Conservation (phyloP, 2,329 filamentous ascomycete species). For the Trichophaea hybrida region DNA sequence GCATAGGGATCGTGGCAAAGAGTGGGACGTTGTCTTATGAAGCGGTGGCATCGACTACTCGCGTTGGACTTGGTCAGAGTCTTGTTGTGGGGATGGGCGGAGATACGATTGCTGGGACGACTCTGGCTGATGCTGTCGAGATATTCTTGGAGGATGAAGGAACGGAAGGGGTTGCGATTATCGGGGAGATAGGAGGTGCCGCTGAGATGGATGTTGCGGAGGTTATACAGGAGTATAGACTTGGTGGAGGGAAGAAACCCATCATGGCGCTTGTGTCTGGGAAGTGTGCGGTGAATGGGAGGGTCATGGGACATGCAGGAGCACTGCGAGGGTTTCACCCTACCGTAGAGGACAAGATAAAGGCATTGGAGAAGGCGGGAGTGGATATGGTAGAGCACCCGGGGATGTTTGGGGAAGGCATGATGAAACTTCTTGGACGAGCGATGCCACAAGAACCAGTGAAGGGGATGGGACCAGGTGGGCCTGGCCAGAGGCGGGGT, state of each 20-base stretch:
- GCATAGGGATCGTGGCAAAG: constrained; percentile 63
- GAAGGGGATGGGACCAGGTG: not conserved
- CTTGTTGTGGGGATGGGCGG: constrained; percentile 66
- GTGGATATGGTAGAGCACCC: constrained; percentile 61
- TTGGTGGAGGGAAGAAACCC: constrained; percentile 37
- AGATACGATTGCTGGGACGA: constrained; percentile 59
- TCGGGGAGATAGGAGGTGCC: constrained; percentile 58
- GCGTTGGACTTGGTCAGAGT: constrained; percentile 62
- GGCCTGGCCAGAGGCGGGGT: not conserved
- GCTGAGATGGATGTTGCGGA: constrained; percentile 58
- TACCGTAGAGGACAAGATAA: constrained; percentile 49
- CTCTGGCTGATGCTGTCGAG: constrained; percentile 54
- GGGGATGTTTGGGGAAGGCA: constrained; percentile 54
- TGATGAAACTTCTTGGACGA: constrained; percentile 44
- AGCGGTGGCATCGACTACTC: constrained; percentile 58
- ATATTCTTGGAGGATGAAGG: constrained; percentile 52
- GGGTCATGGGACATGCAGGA: constrained; percentile 67
- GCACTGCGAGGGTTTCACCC: constrained; percentile 56
- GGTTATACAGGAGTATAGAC: constrained; percentile 36
- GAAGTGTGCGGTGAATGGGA: constrained; percentile 45
- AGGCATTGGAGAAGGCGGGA: constrained; percentile 49
- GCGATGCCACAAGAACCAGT: not conserved
- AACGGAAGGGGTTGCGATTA: constrained; percentile 56
- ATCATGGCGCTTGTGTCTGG: constrained; percentile 60
- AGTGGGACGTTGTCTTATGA: constrained; percentile 71